phyloP scores from a whole-genome alignment of 768 basidiomycete genomes.

The Crepidotus variabilis region DNA sequence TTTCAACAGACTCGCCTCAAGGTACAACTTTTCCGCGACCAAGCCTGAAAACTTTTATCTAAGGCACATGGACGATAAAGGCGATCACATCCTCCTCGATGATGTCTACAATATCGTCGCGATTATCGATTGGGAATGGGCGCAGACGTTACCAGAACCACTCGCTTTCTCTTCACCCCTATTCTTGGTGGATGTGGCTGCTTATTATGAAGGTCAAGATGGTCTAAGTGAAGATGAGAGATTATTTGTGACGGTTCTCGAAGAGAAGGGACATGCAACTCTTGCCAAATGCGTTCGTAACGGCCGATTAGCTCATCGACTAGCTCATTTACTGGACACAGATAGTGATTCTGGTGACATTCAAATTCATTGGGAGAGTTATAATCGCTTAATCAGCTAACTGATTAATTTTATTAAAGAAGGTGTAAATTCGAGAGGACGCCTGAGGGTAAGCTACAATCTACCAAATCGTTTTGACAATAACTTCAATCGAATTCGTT shows the following conservation, averaged over 20 bases:
- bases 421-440: too few relatives aligned
- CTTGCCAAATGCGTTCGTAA: background rate
- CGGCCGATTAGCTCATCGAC: slow-evolving; percentile 1
- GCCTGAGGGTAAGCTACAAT: too few relatives aligned
- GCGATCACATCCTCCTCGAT: slow-evolving; percentile 21
- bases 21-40: background rate
- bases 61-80: slow-evolving; percentile 11
- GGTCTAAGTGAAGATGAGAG: background rate
- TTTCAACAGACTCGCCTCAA: background rate
- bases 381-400: background rate
- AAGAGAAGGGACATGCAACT: background rate
- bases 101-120: slow-evolving; percentile 16
- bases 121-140: slow-evolving; percentile 29
- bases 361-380: background rate
- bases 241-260: background rate
- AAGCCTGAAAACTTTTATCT: background rate
- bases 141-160: slow-evolving; percentile 6
- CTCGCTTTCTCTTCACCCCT: slow-evolving; percentile 6
- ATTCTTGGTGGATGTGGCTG: slow-evolving; percentile 1
- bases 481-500: too few relatives aligned
- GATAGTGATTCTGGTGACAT: background rate
- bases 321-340: background rate
- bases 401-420: too few relatives aligned
- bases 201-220: slow-evolving; percentile 3
- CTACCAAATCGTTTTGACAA: too few relatives aligned